Evolutionary conservation across 306 rosid species (phyloP).

Genomic region (Parietaria judaica): DNA sequence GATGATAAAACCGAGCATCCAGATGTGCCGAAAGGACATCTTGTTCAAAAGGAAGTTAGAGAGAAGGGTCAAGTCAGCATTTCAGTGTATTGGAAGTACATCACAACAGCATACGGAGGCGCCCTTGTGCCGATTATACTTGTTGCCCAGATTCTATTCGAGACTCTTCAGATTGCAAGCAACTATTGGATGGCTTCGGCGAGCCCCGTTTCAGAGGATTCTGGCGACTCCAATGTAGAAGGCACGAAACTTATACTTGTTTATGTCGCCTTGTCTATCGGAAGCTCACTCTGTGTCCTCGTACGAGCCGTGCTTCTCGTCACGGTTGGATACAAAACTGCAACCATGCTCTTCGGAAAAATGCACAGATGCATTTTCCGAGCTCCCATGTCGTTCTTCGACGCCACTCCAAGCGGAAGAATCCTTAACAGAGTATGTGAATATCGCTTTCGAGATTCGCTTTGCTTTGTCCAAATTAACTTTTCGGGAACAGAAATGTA

Average conservation of each 20-base stretch:
- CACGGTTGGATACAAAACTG: slow-evolving; percentile 60
- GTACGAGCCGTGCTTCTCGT: slow-evolving; percentile 35
- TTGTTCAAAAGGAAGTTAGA: slow-evolving; percentile 91
- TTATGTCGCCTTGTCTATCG: slow-evolving; percentile 59
- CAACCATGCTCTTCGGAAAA: slow-evolving; percentile 63
- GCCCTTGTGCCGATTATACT: slow-evolving; percentile 72
- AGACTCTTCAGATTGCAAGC: slow-evolving; percentile 77
- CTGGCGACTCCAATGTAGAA: slow-evolving; percentile 31
- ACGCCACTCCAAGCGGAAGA: slow-evolving; percentile 84
- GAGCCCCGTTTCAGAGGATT: slow-evolving; percentile 56
- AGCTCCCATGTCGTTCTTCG: slow-evolving; percentile 85
- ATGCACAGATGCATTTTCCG: slow-evolving; percentile 74
- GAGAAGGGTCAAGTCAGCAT: slow-evolving; percentile 76
- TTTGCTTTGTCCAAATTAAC: too few species aligned
- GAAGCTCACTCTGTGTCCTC: slow-evolving; percentile 56
- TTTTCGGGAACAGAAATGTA: background rate
- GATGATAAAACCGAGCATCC: slow-evolving; percentile 30
- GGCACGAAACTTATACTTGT: slow-evolving; percentile 42
- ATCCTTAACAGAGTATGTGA: slow-evolving; percentile 55
- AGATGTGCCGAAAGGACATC: slow-evolving; percentile 45
- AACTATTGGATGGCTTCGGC: slow-evolving; percentile 98
- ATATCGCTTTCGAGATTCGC: too few species aligned
- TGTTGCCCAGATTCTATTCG: slow-evolving; percentile 55
- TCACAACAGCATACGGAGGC: slow-evolving; percentile 69
- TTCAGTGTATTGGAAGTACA: slow-evolving; percentile 62